Conservation (phyloP, 306 rosid species). For the Adenanthera pavonina region DNA sequence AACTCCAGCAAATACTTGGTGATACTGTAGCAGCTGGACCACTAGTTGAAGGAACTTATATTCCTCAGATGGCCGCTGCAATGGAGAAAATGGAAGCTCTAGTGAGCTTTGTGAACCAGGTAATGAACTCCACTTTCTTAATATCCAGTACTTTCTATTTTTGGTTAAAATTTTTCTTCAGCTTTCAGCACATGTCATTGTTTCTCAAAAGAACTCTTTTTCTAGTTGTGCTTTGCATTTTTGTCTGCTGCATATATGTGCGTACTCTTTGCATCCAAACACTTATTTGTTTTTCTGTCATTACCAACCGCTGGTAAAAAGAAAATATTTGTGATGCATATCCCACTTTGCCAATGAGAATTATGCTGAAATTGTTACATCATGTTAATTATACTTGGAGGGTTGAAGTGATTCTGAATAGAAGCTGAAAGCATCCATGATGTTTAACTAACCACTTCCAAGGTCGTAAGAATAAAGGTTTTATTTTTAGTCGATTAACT, state of each 20-base stretch:
- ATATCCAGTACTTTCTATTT: slow-evolving; percentile 6
- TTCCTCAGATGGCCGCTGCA: slow-evolving; percentile 70
- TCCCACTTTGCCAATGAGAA: slow-evolving; percentile 10
- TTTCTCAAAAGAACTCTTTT: slow-evolving; percentile 5
- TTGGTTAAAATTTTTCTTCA: neutral
- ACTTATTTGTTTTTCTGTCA: neutral
- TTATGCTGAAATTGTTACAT: neutral
- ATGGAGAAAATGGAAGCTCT: slow-evolving; percentile 84
- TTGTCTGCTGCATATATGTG: neutral
- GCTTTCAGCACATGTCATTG: slow-evolving; percentile 13
- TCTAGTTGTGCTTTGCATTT: neutral
- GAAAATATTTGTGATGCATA: neutral
- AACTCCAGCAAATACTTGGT: slow-evolving; percentile 75
- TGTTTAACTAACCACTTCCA: neutral
- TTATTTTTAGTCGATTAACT: neutral
- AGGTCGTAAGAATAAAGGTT: neutral
- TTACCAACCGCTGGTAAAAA: neutral
- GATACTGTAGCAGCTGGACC: slow-evolving; percentile 75
- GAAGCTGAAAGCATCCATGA: neutral
- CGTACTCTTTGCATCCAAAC: slow-evolving; percentile 1
- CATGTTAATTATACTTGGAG: neutral
- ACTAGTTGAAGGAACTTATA: slow-evolving; percentile 61
- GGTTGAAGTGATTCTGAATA: neutral
- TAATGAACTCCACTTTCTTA: slow-evolving; percentile 36
- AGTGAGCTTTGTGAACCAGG: slow-evolving; percentile 80